Evolutionary conservation across 306 rosid genomes (phyloP), one percentile per base, ranked within the genome.

Genomic region (Ormosia emarginata): DNA sequence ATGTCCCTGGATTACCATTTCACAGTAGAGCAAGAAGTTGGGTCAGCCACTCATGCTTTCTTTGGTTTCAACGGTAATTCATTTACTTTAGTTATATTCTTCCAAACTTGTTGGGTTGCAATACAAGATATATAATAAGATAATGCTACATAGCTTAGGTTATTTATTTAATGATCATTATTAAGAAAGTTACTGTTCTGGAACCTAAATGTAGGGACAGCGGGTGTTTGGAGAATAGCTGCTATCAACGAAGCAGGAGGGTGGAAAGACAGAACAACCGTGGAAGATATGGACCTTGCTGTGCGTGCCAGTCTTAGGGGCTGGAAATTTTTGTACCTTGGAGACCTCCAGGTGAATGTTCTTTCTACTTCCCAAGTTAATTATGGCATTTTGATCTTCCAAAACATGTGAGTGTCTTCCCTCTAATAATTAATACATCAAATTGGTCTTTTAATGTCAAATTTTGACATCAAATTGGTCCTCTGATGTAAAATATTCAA

Each of bases 231-330:
- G 98, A 92, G 99, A 90, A 93, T 96, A 57, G 98, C 94, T 39
- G 99, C 99, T 6, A 96, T 96, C 63, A 94, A 94, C 9, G 99
- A 96, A 85, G 99, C 99, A 0, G 99, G 99, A 4, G 99, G 99
- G 32, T 96, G 99, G 99, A 96, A 96, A 79, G 99, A 96, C 81
- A 86, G 99, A 70, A 96, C 99, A 40, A 96, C 99, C 0, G 99
- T 96, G 58, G 99, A 96, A 77, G 99, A 96, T 65, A 96, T 96
- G 99, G 99, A 96, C 82, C 98, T 96, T 73, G 99, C 99, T 3
- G 95, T 96, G 55, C 97, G 99, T 11, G 94, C 95, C n/a, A 89
- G 99, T 89, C 99, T 96, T 36, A 82, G 94, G 81, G 99, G 99
- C 56, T 96, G 99, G 99, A 96, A 93, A 80, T 96, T 96, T 72